phyloP scores from a whole-genome alignment of 306 rosid species.

The Alnus glutinosa region DNA sequence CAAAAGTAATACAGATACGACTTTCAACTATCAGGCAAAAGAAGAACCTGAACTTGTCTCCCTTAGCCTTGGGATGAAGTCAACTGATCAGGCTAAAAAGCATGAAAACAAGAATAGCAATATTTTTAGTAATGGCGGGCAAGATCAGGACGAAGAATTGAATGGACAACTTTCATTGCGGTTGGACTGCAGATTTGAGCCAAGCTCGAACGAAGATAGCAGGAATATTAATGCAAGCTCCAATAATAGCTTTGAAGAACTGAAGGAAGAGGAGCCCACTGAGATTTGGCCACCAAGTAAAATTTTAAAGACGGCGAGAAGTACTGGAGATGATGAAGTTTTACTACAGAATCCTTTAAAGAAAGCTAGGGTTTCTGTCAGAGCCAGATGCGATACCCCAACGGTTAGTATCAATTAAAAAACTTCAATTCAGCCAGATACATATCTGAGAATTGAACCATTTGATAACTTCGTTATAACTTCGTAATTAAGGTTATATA shows the following conservation, averaged over 20 bases:
- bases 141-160: conserved; percentile 18
- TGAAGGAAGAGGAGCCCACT: conserved; percentile 35
- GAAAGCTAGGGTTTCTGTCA: conserved; percentile 69
- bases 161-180: conserved; percentile 48
- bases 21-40: conserved; percentile 3
- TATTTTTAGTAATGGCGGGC: background rate
- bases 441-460: background rate
- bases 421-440: background rate
- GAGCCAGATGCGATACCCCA: conserved; percentile 69
- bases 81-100: background rate
- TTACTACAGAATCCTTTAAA: conserved; percentile 42
- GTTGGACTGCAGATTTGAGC: conserved; percentile 39
- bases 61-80: conserved; percentile 57
- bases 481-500: background rate
- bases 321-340: conserved; percentile 33
- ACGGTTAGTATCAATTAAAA: conserved; percentile 43
- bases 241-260: conserved; percentile 25
- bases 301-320: conserved; percentile 32
- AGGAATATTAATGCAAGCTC: conserved; percentile 7
- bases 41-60: conserved; percentile 47
- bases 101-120: conserved; percentile 25
- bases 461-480: background rate
- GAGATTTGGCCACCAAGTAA: conserved; percentile 54
- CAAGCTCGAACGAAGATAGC: conserved; percentile 11
- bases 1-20: conserved; percentile 15